phyloP scores from a whole-genome alignment of 441 rosid genomes.

The Croton laevigatus region DNA sequence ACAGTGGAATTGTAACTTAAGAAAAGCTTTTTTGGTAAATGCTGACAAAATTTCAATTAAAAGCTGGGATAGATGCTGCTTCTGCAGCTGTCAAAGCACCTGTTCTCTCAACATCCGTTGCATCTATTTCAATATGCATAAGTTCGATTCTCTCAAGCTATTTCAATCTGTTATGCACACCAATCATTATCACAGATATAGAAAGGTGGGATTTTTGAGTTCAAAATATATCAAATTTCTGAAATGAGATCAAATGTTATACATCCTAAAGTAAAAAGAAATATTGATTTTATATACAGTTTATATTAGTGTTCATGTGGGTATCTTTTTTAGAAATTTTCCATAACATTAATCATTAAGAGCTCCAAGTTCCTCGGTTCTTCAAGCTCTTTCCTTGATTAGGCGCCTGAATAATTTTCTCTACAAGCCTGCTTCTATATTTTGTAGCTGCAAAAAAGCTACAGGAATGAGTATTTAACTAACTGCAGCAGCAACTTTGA shows the following conservation, averaged over 20 bases:
- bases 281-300: neutral
- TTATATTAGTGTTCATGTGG: neutral
- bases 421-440: conserved; percentile 5
- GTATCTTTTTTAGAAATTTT: neutral
- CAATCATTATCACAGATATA: neutral
- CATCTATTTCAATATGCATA: neutral
- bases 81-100: neutral
- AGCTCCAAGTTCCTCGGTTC: neutral
- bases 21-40: conserved; percentile 1
- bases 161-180: conserved; percentile 6
- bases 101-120: conserved; percentile 6
- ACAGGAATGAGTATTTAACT: no score
- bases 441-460: neutral
- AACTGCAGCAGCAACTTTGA: neutral
- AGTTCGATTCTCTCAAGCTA: neutral
- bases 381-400: neutral
- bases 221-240: neutral
- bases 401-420: neutral
- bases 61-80: neutral
- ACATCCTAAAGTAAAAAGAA: neutral
- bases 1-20: neutral
- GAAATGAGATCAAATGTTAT: neutral
- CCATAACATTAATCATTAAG: neutral
- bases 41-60: neutral
- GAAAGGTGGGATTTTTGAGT: neutral